Evolutionary conservation across 1,284 basidiomycete genomes (phyloP).

Genomic region (Calocybe gambosa): DNA sequence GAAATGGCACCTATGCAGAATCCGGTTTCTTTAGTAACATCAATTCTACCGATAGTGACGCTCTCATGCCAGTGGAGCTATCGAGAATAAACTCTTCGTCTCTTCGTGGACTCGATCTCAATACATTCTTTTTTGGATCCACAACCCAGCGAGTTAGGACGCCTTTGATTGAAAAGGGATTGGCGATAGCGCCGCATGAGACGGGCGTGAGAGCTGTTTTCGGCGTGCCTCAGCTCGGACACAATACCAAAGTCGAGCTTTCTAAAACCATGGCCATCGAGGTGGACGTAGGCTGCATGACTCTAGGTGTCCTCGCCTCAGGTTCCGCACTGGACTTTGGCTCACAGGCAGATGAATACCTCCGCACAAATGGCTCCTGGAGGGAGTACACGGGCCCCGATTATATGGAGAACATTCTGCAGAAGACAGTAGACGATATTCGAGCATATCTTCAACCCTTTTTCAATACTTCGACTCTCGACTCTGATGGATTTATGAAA

Average conservation of each 20-base stretch:
- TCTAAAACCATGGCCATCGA: constrained; percentile 8
- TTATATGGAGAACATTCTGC: constrained; percentile 9
- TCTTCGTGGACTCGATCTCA: not conserved
- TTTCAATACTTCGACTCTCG: constrained; percentile 5
- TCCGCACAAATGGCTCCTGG: constrained; percentile 9
- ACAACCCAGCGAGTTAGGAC: constrained; percentile 1
- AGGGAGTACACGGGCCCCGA: constrained; percentile 8
- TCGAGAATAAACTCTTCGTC: not conserved
- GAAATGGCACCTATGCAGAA: constrained; percentile 11
- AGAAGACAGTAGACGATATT: constrained; percentile 11
- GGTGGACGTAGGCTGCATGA: constrained; percentile 11
- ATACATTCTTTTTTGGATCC: constrained; percentile 6
- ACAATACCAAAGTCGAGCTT: constrained; percentile 5
- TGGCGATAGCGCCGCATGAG: constrained; percentile 7
- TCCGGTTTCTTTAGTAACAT: constrained; percentile 1
- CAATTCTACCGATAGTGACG: constrained; percentile 9
- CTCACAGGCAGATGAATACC: not conserved
- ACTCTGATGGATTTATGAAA: constrained; percentile 1
- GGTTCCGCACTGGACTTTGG: not conserved
- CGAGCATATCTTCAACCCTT: constrained; percentile 9
- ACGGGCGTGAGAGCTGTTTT: constrained; percentile 4
- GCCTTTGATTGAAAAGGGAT: constrained; percentile 3
- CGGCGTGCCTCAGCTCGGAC: constrained; percentile 8
- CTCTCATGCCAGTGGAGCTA: constrained; percentile 5
- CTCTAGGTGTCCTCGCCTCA: constrained; percentile 1